These are phyloP conservation scores for Colletotrichum tofieldiae DNA, from an alignment of 2,329 filamentous ascomycete species.

Conservation along the genomic window DNA sequence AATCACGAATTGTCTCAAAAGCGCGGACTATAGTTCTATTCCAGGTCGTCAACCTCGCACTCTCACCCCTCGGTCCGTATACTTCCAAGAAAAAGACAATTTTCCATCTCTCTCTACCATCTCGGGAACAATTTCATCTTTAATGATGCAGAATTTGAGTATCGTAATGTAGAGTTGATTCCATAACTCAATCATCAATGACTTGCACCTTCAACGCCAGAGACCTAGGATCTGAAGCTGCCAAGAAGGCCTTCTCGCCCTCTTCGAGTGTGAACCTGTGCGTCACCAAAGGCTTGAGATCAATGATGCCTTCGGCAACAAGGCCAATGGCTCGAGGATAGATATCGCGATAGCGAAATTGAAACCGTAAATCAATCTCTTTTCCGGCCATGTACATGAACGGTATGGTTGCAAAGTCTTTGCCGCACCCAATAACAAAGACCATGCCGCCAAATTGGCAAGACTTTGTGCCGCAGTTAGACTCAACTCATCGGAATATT, in stretches of 20 bases:
- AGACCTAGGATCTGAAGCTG: constrained; percentile 35
- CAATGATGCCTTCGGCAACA: constrained; percentile 48
- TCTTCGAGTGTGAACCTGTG: constrained; percentile 52
- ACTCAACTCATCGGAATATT: no score
- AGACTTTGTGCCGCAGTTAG: not conserved
- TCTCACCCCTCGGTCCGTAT: not conserved
- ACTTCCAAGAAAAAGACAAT: not conserved
- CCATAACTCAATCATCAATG: constrained; percentile 32
- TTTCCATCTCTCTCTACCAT: not conserved
- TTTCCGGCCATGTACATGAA: constrained; percentile 53
- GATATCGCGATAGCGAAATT: constrained; percentile 57
- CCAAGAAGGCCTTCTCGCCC: constrained; percentile 50
- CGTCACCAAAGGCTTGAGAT: constrained; percentile 51
- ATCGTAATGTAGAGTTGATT: no score
- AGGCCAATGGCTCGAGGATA: constrained; percentile 59
- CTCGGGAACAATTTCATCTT: not conserved
- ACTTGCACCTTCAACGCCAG: constrained; percentile 43
- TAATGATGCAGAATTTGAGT: no score
- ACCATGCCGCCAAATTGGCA: constrained; percentile 53
- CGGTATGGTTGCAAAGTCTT: constrained; percentile 54
- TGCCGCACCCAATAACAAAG: constrained; percentile 55
- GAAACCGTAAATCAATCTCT: constrained; percentile 56
- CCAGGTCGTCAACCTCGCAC: accelerated
- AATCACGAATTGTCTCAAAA: not conserved
- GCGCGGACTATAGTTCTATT: not conserved